Evolutionary conservation across 495 filamentous ascomycete genomes (phyloP), one percentile per base, ranked within the genome.

Genomic region (Chaetomium tenue): DNA sequence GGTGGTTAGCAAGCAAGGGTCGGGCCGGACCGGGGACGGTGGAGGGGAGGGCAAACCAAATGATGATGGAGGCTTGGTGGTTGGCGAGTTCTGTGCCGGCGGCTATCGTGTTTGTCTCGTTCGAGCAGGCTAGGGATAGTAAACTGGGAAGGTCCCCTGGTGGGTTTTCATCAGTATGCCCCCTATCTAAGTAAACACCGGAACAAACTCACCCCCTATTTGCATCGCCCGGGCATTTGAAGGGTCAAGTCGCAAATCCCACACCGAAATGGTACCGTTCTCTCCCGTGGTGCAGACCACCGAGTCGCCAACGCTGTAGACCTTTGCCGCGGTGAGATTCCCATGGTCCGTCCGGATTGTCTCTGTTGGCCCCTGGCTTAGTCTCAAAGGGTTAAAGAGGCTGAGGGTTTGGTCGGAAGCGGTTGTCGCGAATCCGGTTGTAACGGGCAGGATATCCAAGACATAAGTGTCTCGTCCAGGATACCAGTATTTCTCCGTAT

Each of bases 61-160:
- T 78, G 58, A 87, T 72, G 54, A 96, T 87, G 51, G 86, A 82
- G 18, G 90, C 89, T 72, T 90, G 85, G 30, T 85, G 85, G 44
- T 91, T 86, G 16, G 82, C 83, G 30, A 94, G 77, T 73, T 97
- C 93, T 9, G 89, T 92, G 11, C 93, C 93, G 28, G 87, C 89
- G 33, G 86, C 90, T 15, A 96, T 72, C 13, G 81, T 76, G 67
- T 85, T 85, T 18, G 80, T 82, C 47, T 77, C 75, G 56, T 77
- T 77, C 30, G 82, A 83, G 72, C 84, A 87, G 28, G 86, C 86
- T 22, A 94, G 76, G 1, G 91, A 90, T n/a, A 91, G 77, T 37
- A 92, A 80, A 30, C 88, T 81, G 1, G 63, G 63, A 11, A 54
- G 40, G 23, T 65, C 56, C 2, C 63, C 63, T 65, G 2, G 5